Percentiles rank a stretch among this genome's conserved stretches.
phyloP scores from a whole-genome alignment of 805 yeast species.

The Sungouiozyma ichnusensis region DNA sequence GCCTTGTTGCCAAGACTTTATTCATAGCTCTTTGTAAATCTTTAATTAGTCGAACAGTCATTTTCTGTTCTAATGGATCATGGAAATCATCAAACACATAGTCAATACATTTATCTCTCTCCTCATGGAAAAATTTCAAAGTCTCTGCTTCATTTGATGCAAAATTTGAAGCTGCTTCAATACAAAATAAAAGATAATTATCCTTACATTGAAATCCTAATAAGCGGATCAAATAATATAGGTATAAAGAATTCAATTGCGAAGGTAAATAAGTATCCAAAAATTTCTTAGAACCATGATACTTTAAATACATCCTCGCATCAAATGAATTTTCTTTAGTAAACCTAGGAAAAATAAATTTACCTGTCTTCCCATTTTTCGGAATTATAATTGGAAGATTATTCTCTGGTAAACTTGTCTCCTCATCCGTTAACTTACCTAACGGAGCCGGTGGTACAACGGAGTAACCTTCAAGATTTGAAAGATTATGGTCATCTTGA shows the following conservation, averaged over 20 bases:
- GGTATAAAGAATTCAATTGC: slow-evolving; percentile 46
- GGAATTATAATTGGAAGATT: slow-evolving; percentile 15
- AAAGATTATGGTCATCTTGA: not conserved
- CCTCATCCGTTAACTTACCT: not conserved
- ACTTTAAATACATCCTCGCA: slow-evolving; percentile 45
- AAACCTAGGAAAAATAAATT: slow-evolving; percentile 29
- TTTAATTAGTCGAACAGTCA: slow-evolving; percentile 38
- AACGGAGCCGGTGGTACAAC: no score
- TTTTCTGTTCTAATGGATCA: slow-evolving; percentile 34
- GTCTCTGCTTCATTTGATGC: slow-evolving; percentile 10
- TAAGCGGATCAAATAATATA: slow-evolving; percentile 44
- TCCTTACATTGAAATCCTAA: slow-evolving; percentile 47
- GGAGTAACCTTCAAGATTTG: no score
- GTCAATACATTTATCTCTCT: not conserved
- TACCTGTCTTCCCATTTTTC: slow-evolving; percentile 18
- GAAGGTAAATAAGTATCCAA: slow-evolving; percentile 51
- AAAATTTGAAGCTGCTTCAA: slow-evolving; percentile 19
- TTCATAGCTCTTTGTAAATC: slow-evolving; percentile 54
- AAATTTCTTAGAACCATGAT: slow-evolving; percentile 49
- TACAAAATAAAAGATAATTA: slow-evolving; percentile 25
- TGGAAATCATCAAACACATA: slow-evolving; percentile 14
- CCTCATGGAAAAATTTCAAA: not conserved
- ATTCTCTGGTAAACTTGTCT: slow-evolving; percentile 12
- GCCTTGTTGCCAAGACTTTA: slow-evolving; percentile 46
- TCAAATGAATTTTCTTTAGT: slow-evolving; percentile 36